phyloP scores from a whole-genome alignment of 305 asterid species.

The Fraxinus nigra region DNA sequence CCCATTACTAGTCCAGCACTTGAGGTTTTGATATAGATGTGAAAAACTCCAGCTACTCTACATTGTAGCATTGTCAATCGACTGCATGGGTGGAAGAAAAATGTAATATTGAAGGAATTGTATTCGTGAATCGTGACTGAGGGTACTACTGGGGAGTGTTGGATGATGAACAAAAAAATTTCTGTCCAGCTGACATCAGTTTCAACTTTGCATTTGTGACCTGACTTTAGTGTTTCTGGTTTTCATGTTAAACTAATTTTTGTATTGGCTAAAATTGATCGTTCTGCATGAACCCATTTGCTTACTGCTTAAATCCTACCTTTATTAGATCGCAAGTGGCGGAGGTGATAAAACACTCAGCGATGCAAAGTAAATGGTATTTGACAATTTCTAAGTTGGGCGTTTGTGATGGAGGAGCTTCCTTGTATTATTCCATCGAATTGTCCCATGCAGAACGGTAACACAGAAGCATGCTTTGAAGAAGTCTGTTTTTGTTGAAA shows the following conservation, averaged over 20 bases:
- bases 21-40: neutral
- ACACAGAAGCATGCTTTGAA: neutral
- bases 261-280: neutral
- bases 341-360: neutral
- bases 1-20: neutral
- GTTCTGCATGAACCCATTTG: neutral
- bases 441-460: neutral
- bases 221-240: neutral
- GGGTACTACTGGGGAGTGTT: neutral
- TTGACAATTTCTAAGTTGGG: neutral
- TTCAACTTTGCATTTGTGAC: neutral
- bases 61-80: neutral
- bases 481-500: neutral
- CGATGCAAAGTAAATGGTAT: neutral
- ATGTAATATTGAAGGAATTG: neutral
- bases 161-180: neutral
- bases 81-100: neutral
- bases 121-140: neutral
- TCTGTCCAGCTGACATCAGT: neutral
- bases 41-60: neutral
- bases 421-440: neutral
- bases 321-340: constrained; percentile 3
- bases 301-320: neutral
- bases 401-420: neutral
- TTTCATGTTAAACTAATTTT: neutral